Base-by-base conservation (phyloP, 2,329 filamentous ascomycete species). In the Aspergillus proliferans region DNA sequence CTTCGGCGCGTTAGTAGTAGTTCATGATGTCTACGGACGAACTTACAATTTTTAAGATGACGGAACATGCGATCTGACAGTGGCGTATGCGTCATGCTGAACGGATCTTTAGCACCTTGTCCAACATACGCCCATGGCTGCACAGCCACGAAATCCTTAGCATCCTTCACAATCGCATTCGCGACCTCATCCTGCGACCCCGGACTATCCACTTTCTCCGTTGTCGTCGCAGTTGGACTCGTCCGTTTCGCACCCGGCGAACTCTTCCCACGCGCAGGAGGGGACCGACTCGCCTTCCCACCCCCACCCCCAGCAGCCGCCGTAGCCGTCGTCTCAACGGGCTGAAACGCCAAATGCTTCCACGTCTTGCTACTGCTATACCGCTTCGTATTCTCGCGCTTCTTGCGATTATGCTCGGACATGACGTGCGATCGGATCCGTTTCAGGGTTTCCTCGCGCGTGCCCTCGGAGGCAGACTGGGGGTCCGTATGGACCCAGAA, bases 371-470 rank as follows among this genome's bases (percentile, higher is more conserved):
- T 62, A 50, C 67, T 70, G 50, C 67, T 70, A 52, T 69, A 68
- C 10, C 66, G 65, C 47, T 69, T 67, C 4, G 66, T 69, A 30
- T 60, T 70, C 33, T 70, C 68, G 42, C 68, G 58, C 47, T 71
- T 71, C 55, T 70, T 71, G 50, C 68, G 65, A 53, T 71, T 71
- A 50, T 71, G 68, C 49, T 71, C 68, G 36, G 68, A 70, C 68
- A 71, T 71, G 39, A 71, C 68, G 62, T 71, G 68, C 15, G 68
- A 71, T n/a, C 68, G 67, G 44, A 71, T 71, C 33, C 68, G 64
- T 54, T 71, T 71, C 50, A 71, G 54, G 1, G 67, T 71, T 43
- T 70, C 67, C 36, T 70, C 67, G 26, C 61, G 63, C 10, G 63
- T 67, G 8, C 68, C 67, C 45, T 59, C 59, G 2, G 66, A 62